Evolutionary conservation across 108 stramenopile species (phyloP).

Genomic region (Nannochloropsis granulata): DNA sequence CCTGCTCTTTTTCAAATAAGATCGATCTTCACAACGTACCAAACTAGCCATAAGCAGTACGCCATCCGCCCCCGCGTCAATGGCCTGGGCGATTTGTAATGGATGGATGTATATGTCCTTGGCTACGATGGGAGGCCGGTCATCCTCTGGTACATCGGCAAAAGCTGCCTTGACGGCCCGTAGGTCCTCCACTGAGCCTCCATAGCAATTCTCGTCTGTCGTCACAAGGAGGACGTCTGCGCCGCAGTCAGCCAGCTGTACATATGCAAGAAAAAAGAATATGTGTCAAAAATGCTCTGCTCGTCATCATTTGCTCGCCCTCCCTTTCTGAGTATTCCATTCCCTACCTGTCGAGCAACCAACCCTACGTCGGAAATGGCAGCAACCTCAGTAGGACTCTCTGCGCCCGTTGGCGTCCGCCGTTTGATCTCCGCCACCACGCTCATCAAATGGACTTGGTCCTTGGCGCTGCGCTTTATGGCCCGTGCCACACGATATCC

Average conservation of each 20-base stretch:
- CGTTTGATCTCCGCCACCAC: conserved; percentile 1
- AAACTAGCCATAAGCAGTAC: not conserved
- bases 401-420: not conserved
- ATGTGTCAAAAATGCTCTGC: not conserved
- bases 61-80: conserved; percentile 1
- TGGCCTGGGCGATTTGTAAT: not conserved
- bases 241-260: not conserved
- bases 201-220: conserved; percentile 7
- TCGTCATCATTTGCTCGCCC: not conserved
- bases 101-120: not conserved
- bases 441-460: not conserved
- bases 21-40: not conserved
- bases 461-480: not conserved
- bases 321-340: not conserved
- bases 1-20: too few relatives aligned
- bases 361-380: not conserved
- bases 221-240: conserved; percentile 1
- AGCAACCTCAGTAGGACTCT: not conserved
- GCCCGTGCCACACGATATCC: not conserved
- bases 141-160: not conserved
- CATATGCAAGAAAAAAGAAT: not conserved
- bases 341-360: not conserved
- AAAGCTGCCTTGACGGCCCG: not conserved
- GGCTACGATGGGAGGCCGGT: not conserved
- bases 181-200: not conserved